Evolutionary conservation across 176 grass and related monocot genomes (phyloP).

Genomic region (Rhynchospora tenuis): DNA sequence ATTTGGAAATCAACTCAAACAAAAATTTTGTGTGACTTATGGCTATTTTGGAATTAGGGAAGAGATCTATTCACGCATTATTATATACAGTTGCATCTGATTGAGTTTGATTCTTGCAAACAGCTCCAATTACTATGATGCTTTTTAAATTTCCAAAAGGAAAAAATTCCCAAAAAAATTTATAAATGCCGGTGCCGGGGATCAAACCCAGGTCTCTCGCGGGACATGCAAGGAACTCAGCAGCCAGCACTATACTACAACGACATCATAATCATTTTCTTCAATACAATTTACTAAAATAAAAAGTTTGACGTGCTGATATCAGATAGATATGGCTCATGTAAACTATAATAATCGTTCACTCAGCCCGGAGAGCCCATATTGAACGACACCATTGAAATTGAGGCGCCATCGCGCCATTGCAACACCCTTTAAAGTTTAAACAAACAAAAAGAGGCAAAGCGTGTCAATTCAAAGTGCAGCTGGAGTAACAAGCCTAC

Average conservation of each 20-base stretch:
- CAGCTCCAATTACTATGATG: too few relatives aligned
- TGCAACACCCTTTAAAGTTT: background rate
- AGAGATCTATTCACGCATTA: too few relatives aligned
- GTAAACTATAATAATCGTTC: too few relatives aligned
- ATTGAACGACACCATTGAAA: background rate
- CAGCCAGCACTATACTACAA: conserved; percentile 47
- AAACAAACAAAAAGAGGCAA: background rate
- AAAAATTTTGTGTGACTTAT: too few relatives aligned
- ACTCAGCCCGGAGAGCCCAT: background rate
- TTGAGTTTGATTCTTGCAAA: too few relatives aligned
- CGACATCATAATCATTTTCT: background rate
- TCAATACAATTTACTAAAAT: too few relatives aligned
- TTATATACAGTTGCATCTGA: too few relatives aligned
- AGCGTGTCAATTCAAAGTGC: background rate
- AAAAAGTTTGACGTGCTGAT: background rate
- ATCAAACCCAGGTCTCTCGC: conserved; percentile 39
- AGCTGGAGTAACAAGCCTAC: background rate
- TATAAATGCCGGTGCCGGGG: conserved; percentile 29
- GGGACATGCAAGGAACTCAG: conserved; percentile 33
- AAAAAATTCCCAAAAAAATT: background rate
- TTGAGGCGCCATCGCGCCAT: background rate
- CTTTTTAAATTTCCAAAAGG: too few relatives aligned
- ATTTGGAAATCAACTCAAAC: too few relatives aligned
- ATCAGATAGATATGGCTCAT: background rate
- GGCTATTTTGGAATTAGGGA: too few relatives aligned